Base-by-base conservation (phyloP, 305 asterid genomes). In the Fraxinus angustifolia region DNA sequence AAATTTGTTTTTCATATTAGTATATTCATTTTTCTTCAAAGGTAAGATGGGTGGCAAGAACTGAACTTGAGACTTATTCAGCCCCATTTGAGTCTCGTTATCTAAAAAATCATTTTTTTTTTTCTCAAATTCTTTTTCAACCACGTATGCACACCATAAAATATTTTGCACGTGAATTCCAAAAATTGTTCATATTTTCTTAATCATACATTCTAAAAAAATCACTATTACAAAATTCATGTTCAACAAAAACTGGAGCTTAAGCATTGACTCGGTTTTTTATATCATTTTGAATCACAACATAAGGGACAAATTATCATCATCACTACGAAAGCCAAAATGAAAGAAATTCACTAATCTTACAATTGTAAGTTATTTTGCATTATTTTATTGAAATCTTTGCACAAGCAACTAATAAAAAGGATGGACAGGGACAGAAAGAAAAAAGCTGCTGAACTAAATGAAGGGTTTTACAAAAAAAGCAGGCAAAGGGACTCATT, bases 401-500 rank as follows among this genome's bases (percentile, higher is more conserved):
- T 65, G 45, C 42, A 31, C 58, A 65, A 73, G 79, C 73, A 70
- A 53, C 56, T 26, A 45, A 53, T 19, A 58, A 30, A 17, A 73
- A 65, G 40, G 70, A 34, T 8, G 33, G 71, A 60, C 3, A 74
- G 34, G 42, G 83, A 23, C 72, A 42, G 7, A 21, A 70, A 30
- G 33, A 7, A 78, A 78, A 72, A 78, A 48, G 21, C 33, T 60
- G 36, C 62, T 42, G 42, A 36, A 74, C 74, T 4, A 12, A 79
- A 26, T 30, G 36, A 35, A 21, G 31, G 81, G 7, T 36, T 53
- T 28, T 56, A 17, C 17, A 21, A 26, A 71, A 71, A 82, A 87
- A 79, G 82, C 82, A 8, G 82, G 45, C 75, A 40, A 75, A 83
- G 82, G 76, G 79, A 80, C 77, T 80, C 83, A 81, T 72, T 81